Base-by-base conservation (phyloP, 2,329 filamentous ascomycete species). In the Ophiocordyceps robertsii region DNA sequence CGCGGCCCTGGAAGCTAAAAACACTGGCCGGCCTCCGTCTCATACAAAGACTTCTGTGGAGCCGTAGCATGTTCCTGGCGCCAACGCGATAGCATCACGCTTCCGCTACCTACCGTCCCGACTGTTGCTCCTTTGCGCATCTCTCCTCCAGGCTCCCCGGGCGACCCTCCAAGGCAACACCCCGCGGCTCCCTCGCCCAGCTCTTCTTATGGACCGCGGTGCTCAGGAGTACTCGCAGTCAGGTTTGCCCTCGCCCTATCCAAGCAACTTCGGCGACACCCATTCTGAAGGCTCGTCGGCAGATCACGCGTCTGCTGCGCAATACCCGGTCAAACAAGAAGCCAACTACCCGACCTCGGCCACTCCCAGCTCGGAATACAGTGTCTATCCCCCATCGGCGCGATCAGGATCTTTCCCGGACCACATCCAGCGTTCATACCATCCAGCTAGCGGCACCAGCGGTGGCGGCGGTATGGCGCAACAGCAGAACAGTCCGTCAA, bases 401-500 rank as follows among this genome's bases (percentile, higher is more conserved):
- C 84, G 86, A 62, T 89, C 86, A 63, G 78, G 80, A 66, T 81
- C 83, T 46, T 94, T 90, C 59, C 83, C 85, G 62, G 87, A 94
- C 56, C 88, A 93, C 65, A 77, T 92, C 62, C 80, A 85, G 68
- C 84, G 87, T 55, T 75, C 81, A 59, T 92, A 92, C 72, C 82
- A 87, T 66, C 80, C 80, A 66, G 71, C 85, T 65, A 80, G 75
- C 67, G 79, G 75, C 68, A 79, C 79, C 68, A 77, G 82, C 67
- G 68, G 65, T 68, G 83, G 79, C 68, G 83, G 79, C 80, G 83
- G 82, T 81, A 95, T 95, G 89, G 87, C 89, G 79, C 88, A 95
- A 86, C 79, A 73, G 69, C 68, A 87, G 82, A 86, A 86, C 83
- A 95, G 89, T 95, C 85, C 86, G 88, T 95, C 86, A 69, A 77